Base-by-base conservation (phyloP, 176 grass and related monocot species). In the Canna indica region DNA sequence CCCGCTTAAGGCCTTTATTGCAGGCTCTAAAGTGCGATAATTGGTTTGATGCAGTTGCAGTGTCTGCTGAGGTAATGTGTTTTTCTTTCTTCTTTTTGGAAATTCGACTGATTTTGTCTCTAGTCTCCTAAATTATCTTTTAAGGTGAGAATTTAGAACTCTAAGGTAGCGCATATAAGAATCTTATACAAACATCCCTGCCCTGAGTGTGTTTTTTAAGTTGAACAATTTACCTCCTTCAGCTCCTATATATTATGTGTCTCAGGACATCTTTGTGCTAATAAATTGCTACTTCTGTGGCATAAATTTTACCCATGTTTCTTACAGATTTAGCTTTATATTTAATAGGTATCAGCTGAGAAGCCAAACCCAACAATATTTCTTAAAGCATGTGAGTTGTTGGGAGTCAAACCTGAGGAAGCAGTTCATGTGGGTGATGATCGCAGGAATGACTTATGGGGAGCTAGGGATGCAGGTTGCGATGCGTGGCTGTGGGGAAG, bases 291-390 rank as follows among this genome's bases (percentile, higher is more conserved):
- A 54, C 57, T 14, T 14, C 17, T 6, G 38, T n/a, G 4, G 17
- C 13, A 5, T 38, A 35, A 39, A 20, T 39, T 16, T 9, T 38
- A 36, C 18, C 39, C 12, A 13, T 25, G 63, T 12, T 24, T 66
- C 33, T 38, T 0, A n/a, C n/a, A 20, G 7, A n/a, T 65, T 41
- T 71, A 25, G 29, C 32, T 44, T 7, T 53, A 42, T 31, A 24
- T 56, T 41, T 68, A 36, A 31, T 60, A 99, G 87, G 90, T 99
- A 75, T 86, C 88, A 64, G 87, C 84, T 42, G 90, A 99, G 73
- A 99, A 99, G 67, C 94, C 94, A 62, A 99, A 99, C 61, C 94
- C 94, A 53, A 99, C 78, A 20, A 99, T 99, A 82, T 99, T 99
- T 82, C 69, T 99, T 68, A 93, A 93, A 78, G 94, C 94, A 7